These are phyloP conservation scores for Breynia disticha DNA, from an alignment of 441 rosid genomes.

Conservation along the genomic window DNA sequence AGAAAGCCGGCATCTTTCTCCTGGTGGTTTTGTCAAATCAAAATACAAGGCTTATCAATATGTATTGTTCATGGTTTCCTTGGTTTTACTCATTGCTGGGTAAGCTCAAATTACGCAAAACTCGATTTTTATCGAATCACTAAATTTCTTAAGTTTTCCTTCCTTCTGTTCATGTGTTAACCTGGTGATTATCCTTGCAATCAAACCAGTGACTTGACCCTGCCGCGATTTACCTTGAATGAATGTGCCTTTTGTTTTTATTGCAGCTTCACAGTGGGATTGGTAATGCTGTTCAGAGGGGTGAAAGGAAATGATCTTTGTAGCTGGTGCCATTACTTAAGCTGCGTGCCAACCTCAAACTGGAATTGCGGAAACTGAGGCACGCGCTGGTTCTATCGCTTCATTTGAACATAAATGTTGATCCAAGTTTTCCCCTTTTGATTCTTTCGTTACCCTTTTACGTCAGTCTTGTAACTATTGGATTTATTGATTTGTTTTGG, in stretches of 20 bases:
- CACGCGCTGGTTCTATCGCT: background rate
- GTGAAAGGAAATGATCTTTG: constrained; percentile 59
- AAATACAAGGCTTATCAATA: constrained; percentile 65
- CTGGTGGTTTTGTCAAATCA: constrained; percentile 36
- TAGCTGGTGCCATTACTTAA: constrained; percentile 75
- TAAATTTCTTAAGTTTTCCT: background rate
- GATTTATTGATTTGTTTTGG: constrained; percentile 14
- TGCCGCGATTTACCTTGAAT: too few species aligned
- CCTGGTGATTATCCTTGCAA: too few species aligned
- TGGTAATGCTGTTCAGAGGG: constrained; percentile 66
- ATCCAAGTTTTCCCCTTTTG: constrained; percentile 2
- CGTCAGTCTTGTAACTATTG: constrained; percentile 15
- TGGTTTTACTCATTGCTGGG: constrained; percentile 44
- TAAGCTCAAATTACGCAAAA: constrained; percentile 22
- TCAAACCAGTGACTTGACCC: too few species aligned
- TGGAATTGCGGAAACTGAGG: constrained; percentile 61
- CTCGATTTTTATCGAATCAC: background rate
- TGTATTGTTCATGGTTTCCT: constrained; percentile 36
- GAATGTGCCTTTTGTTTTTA: too few species aligned
- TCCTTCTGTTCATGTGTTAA: too few species aligned
- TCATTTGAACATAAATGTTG: background rate
- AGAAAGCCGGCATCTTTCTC: constrained; percentile 31
- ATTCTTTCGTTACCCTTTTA: constrained; percentile 1
- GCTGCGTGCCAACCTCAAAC: constrained; percentile 60
- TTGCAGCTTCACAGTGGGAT: constrained; percentile 44